Conservation (phyloP, 257 asterid genomes). For the Solanum lycopersicoides region DNA sequence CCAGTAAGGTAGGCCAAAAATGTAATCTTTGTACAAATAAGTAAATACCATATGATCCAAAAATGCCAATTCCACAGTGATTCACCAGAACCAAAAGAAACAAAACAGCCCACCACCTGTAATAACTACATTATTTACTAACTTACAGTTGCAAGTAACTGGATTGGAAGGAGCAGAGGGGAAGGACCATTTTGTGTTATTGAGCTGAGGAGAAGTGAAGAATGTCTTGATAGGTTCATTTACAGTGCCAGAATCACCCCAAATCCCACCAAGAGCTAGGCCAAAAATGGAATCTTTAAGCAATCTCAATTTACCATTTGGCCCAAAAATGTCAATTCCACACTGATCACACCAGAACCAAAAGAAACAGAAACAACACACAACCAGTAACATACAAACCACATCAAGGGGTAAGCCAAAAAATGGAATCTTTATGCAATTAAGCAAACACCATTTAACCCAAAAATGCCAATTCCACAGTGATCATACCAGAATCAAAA, state of each 20-base stretch:
- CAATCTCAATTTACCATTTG: neutral
- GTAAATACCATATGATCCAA: too few species aligned
- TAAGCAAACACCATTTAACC: neutral
- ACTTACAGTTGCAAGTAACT: constrained; percentile 84
- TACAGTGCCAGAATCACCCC: constrained; percentile 91
- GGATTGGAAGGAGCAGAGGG: constrained; percentile 89
- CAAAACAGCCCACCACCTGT: neutral
- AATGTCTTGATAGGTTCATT: constrained; percentile 79
- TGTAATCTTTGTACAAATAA: neutral
- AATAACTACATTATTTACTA: neutral
- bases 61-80: neutral
- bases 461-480: neutral
- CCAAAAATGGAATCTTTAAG: neutral
- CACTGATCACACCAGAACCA: neutral
- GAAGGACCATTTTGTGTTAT: constrained; percentile 68
- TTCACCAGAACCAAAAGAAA: neutral
- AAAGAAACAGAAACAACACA: neutral
- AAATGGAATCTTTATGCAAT: neutral
- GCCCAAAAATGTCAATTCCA: neutral
- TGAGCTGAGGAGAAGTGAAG: constrained; percentile 65
- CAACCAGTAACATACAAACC: neutral
- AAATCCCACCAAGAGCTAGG: neutral
- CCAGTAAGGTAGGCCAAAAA: neutral
- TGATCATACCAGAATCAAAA: neutral
- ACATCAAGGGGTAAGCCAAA: neutral